phyloP scores from a whole-genome alignment of 2,329 filamentous ascomycete species.

The Malbranchea zuffiana region DNA sequence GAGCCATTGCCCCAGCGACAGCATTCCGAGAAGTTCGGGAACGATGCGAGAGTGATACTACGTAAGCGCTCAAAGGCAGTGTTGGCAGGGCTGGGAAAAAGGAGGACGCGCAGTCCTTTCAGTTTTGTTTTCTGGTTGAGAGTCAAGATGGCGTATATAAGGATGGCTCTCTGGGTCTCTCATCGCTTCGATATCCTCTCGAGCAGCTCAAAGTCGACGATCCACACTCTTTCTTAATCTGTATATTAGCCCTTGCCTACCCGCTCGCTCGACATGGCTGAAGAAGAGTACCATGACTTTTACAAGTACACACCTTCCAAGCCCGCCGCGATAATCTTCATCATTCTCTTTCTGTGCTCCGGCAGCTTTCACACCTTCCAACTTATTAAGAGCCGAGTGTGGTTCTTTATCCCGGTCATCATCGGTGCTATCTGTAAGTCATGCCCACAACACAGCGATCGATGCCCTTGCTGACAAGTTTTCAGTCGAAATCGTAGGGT shows the following conservation, averaged over 20 bases:
- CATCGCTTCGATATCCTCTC: not conserved
- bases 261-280: conserved; percentile 5
- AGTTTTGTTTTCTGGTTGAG: not conserved
- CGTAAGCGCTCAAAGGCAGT: too few species aligned
- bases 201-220: not conserved
- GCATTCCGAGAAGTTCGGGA: not conserved
- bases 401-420: conserved; percentile 22
- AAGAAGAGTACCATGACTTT: conserved; percentile 14
- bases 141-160: not conserved
- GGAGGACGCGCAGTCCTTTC: conserved; percentile 3
- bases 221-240: not conserved
- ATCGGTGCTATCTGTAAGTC: conserved; percentile 24
- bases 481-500: conserved; percentile 42
- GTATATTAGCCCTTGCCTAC: not conserved
- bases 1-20: not conserved
- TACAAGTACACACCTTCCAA: conserved; percentile 34
- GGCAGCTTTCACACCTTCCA: conserved; percentile 32
- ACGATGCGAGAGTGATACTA: not conserved
- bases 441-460: not conserved
- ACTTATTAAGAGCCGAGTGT: conserved; percentile 25
- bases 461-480: not conserved
- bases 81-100: not conserved
- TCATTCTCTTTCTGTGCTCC: conserved; percentile 33
- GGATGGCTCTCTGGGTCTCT: not conserved
- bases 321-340: conserved; percentile 35